Evolutionary conservation across 2,329 filamentous ascomycete genomes (phyloP), one percentile per base, ranked within the genome.

Genomic region (Aspergillus brasiliensis): DNA sequence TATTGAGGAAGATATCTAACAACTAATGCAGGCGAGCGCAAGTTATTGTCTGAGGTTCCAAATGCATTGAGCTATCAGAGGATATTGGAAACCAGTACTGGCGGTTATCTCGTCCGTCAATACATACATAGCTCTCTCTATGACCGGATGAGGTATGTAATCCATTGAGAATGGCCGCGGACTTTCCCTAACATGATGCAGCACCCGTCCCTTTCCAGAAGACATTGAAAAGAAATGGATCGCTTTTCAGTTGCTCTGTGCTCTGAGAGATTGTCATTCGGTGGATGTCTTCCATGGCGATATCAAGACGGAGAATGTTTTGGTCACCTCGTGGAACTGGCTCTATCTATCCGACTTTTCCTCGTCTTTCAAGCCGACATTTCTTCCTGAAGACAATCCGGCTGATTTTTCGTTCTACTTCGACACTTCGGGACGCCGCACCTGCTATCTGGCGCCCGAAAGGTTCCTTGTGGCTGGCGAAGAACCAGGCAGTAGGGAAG

Each of bases 261-360:
- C 91, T 2, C 81, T 99, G 60, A 88, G 93, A 58, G 96, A 99
- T 76, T 97, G 92, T 69, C 95, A 99, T 75, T 84, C 90, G 27
- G 85, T 90, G 49, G 91, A 96, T 69, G 84, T 99, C 54, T 98
- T 93, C 74, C 95, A 99, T 73, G 96, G 95, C 59, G 96, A 99
- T 72, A 98, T 99, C 81, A 99, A 99, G 81, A 95, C 94, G 1
- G 94, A 99, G 77, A 99, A 99, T 70, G 87, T 96, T 37, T 82
- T 99, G 51, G 94, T 99, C 53, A 99, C 95, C 0, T 98, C 95
- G 6, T 99, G 95, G 95, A 97, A 98, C 79, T 99, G 96, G 95
- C 84, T 99, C 2, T 99, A 98, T 74, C 84, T 99, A 38, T 89
- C 93, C n/a, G 95, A 99, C 75, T 99, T 98, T 75, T 97, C 94